These are phyloP conservation scores for Dorcoceras hygrometricum DNA, from an alignment of 257 asterid genomes.

Conservation along the genomic window DNA sequence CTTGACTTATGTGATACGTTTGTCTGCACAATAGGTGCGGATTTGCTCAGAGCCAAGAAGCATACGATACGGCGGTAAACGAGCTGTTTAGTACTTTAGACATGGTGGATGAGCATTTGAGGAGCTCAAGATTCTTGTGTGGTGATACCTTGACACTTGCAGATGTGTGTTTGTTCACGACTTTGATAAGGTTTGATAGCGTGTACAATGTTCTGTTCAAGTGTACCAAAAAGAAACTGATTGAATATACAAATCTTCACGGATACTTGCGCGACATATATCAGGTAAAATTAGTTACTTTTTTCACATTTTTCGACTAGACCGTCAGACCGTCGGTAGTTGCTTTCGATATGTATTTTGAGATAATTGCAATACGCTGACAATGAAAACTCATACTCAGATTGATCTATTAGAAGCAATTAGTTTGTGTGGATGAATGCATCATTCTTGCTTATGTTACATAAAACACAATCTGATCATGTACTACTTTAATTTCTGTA, in stretches of 20 bases:
- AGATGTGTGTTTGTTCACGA: slow-evolving; percentile 87
- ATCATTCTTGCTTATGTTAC: too few species aligned
- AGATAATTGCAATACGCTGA: not conserved
- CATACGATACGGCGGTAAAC: slow-evolving; percentile 59
- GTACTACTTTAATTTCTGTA: too few species aligned
- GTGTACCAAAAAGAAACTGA: slow-evolving; percentile 91
- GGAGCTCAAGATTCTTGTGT: slow-evolving; percentile 60
- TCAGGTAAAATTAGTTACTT: slow-evolving; percentile 48
- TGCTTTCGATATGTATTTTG: not conserved
- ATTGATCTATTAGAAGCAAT: too few species aligned
- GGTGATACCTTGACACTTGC: slow-evolving; percentile 76
- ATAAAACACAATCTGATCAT: too few species aligned
- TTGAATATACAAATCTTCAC: slow-evolving; percentile 67
- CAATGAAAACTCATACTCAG: too few species aligned
- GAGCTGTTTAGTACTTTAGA: slow-evolving; percentile 65
- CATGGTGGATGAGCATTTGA: slow-evolving; percentile 67
- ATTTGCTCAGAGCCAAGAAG: slow-evolving; percentile 94
- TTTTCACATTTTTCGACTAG: not conserved
- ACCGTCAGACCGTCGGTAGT: too few species aligned
- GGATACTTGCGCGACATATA: slow-evolving; percentile 80
- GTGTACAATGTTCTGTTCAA: slow-evolving; percentile 85
- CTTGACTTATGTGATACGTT: not conserved
- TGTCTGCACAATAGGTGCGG: slow-evolving; percentile 60
- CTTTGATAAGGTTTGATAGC: slow-evolving; percentile 80
- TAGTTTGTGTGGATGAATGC: too few species aligned